Percentiles rank a stretch among this genome's conserved stretches.
Conservation (phyloP, 106 monocot species). For the Dioscorea alata region DNA sequence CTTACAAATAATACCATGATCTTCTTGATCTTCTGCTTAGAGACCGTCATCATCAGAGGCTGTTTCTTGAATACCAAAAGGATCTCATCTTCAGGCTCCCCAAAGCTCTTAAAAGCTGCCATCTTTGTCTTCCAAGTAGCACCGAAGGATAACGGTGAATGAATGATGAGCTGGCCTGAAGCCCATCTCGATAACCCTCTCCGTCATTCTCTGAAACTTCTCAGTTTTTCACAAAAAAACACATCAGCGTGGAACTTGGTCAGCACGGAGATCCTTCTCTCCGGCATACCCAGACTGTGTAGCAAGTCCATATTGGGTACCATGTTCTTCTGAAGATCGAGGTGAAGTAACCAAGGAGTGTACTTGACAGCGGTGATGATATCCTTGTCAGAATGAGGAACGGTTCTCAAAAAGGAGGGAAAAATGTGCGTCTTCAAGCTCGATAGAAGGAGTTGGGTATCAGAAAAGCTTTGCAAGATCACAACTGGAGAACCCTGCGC, state of each 20-base stretch:
- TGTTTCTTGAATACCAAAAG: not conserved
- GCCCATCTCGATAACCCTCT: not conserved
- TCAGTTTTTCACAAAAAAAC: not conserved
- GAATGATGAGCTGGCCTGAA: not conserved
- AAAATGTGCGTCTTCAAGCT: not conserved
- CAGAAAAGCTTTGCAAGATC: not conserved
- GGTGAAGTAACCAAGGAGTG: not conserved
- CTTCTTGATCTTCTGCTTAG: not conserved
- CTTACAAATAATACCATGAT: constrained; percentile 1
- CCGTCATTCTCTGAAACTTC: not conserved
- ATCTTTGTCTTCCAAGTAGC: not conserved
- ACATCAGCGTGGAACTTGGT: not conserved
- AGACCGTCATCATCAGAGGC: not conserved
- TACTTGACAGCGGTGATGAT: not conserved
- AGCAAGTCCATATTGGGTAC: not conserved
- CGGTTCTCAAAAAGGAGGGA: constrained; percentile 1
- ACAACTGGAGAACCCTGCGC: not conserved
- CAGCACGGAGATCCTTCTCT: not conserved
- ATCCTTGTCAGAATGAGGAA: constrained; percentile 3
- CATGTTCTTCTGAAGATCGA: not conserved
- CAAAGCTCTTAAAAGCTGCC: not conserved
- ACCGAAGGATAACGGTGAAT: not conserved
- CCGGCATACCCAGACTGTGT: not conserved
- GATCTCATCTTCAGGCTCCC: constrained; percentile 1
- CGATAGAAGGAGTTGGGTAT: not conserved